phyloP scores from a whole-genome alignment of 345 rosid species.

The Dipteronia dyeriana region DNA sequence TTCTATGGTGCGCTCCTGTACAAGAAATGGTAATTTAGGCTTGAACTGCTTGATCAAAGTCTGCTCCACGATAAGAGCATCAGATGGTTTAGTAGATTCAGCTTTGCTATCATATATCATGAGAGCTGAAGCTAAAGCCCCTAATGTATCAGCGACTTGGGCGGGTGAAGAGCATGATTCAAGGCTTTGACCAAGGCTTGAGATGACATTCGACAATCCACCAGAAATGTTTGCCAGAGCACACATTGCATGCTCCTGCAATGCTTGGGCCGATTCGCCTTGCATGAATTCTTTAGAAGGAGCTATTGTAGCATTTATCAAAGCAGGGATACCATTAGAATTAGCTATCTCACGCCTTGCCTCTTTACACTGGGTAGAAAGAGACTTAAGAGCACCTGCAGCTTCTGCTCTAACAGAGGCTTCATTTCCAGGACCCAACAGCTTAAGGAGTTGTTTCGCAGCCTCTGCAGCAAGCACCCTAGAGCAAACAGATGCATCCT shows the following conservation, averaged over 20 bases:
- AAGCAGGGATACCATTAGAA: slow-evolving; percentile 86
- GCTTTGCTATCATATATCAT: slow-evolving; percentile 96
- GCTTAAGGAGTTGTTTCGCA: slow-evolving; percentile 83
- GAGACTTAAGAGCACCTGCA: slow-evolving; percentile 95
- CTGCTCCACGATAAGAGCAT: slow-evolving; percentile 73
- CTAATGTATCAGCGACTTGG: slow-evolving; percentile 94
- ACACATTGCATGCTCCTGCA: slow-evolving; percentile 99
- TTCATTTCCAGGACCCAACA: slow-evolving; percentile 94
- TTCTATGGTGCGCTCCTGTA: slow-evolving; percentile 97
- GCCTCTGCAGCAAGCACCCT: slow-evolving; percentile 89
- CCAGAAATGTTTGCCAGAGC: slow-evolving; percentile 99
- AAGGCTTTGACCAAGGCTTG: slow-evolving; percentile 99
- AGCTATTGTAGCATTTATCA: slow-evolving; percentile 98
- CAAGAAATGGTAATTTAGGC: slow-evolving; percentile 81
- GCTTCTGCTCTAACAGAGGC: slow-evolving; percentile 98
- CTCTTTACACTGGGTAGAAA: slow-evolving; percentile 90
- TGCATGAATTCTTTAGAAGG: slow-evolving; percentile 99
- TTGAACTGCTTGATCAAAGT: slow-evolving; percentile 91
- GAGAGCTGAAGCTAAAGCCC: slow-evolving; percentile 99
- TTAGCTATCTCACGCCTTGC: slow-evolving; percentile 89
- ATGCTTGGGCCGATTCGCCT: slow-evolving; percentile 96
- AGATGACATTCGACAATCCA: slow-evolving; percentile 93
- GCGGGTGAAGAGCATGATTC: slow-evolving; percentile 95
- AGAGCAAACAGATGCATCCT: slow-evolving; percentile 87
- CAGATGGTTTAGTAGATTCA: slow-evolving; percentile 81